Percentiles rank a stretch among this genome's conserved stretches.
Evolutionary conservation across 2,329 filamentous ascomycete species (phyloP).

Genomic region (Monosporascus sp.): DNA sequence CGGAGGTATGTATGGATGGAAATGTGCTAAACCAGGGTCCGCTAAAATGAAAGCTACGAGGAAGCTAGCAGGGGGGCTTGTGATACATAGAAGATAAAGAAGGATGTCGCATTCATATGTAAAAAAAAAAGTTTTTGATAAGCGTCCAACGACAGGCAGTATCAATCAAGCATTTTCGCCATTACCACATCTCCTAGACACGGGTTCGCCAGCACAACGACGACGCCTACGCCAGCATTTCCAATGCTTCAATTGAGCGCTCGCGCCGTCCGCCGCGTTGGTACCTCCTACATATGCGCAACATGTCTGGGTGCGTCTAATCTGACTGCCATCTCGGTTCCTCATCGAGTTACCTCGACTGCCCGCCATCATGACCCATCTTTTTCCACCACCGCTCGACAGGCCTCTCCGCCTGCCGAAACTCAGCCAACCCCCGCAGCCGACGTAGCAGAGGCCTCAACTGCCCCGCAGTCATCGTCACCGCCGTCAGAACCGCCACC

Average conservation of each 20-base stretch:
- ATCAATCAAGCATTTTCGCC: no score
- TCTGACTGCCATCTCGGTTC: neutral
- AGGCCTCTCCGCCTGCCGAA: conserved; percentile 4
- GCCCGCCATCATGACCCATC: conserved; percentile 11
- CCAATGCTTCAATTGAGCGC: conserved; percentile 31
- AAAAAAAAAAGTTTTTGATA: no score
- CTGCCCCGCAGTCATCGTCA: neutral
- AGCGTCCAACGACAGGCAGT: no score
- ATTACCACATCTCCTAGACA: no score
- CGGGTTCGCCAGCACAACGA: no score
- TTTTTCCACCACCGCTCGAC: conserved; percentile 15
- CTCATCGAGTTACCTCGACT: conserved; percentile 9
- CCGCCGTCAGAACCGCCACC: conserved; percentile 1
- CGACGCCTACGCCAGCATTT: conserved; percentile 5
- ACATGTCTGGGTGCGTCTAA: conserved; percentile 18
- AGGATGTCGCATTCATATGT: no score
- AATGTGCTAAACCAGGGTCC: no score
- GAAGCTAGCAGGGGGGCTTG: no score
- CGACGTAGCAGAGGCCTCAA: neutral
- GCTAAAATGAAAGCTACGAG: no score
- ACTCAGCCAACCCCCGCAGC: neutral
- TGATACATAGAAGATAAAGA: no score
- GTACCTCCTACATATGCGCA: conserved; percentile 22
- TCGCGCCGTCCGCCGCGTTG: conserved; percentile 20
- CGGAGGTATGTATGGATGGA: no score